Base-by-base conservation (phyloP, 306 rosid genomes). In the Malus orientalis region DNA sequence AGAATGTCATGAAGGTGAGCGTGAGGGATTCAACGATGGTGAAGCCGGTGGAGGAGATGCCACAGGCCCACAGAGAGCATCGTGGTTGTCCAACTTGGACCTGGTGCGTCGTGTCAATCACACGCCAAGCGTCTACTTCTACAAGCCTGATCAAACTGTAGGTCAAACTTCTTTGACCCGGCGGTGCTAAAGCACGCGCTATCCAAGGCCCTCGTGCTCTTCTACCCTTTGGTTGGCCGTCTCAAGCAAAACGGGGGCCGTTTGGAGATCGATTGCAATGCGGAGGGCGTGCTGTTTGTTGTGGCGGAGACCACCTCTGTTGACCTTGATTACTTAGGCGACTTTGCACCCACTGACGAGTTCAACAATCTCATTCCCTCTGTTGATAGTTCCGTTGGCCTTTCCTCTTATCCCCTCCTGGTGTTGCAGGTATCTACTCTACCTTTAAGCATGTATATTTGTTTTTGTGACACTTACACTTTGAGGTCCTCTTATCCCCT, bases 211-310 rank as follows among this genome's bases (percentile, higher is more conserved):
- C 91, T 93, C 3, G 91, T 88, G 2, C 86, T 88, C 1, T 92
- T 92, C 44, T 92, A 88, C 47, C 97, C 96, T 5, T 86, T 93
- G 89, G 96, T 90, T 0, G 97, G 96, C 3, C 86, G 96, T 0
- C 82, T 90, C 32, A 82, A 85, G 51, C 81, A 84, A 0, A 91
- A 89, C 20, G 91, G 88, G 25, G 89, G 83, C 6, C 86, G 96
- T 53, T 84, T 90, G 6, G 93, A 90, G 86, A 87, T 93, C 64
- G 85, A 89, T 22, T 93, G 97, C 73, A 82, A 81, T 66, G 96
- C 76, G 0, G 88, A 89, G 33, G 96, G 97, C 0, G 96, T 87
- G 33, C 89, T 90, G 19, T 85, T 92, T 42, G 87, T 93, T 2
- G 87, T 80, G 84, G 96, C 97, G 0, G 88, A 86, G 16, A 86